phyloP scores from a whole-genome alignment of 192 early-diverging fungal genomes.

The Backusella psychrophila region DNA sequence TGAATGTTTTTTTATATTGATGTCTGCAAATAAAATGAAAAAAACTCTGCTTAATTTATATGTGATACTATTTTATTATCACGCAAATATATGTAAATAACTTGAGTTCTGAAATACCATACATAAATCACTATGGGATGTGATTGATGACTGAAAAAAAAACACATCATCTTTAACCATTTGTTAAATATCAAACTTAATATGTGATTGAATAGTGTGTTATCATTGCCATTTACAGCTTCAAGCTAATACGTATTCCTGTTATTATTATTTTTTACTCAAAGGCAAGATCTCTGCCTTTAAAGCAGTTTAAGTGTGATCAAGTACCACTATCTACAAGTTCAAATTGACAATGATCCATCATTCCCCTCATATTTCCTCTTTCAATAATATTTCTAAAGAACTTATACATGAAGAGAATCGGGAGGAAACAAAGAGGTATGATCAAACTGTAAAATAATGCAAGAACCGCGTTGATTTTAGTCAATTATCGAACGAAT shows the following conservation, averaged over 20 bases:
- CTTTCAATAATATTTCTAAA: neutral
- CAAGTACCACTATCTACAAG: neutral
- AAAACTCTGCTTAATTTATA: neutral
- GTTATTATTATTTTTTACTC: neutral
- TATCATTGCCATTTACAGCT: neutral
- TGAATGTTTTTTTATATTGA: neutral
- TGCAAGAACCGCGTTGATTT: slow-evolving; percentile 1
- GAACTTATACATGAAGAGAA: neutral
- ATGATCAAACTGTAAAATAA: neutral
- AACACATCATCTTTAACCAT: neutral
- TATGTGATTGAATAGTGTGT: neutral
- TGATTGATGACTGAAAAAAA: neutral
- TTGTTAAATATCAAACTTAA: neutral
- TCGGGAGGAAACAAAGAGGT: neutral
- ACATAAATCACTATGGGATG: neutral
- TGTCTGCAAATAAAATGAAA: neutral
- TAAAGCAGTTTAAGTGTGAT: neutral
- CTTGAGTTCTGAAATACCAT: neutral
- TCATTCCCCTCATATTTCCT: neutral
- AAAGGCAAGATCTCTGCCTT: neutral
- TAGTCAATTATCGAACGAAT: neutral
- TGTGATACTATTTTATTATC: neutral
- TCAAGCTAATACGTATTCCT: neutral
- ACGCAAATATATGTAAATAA: neutral
- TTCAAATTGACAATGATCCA: neutral